Evolutionary conservation across 441 rosid genomes (phyloP), one percentile per base, ranked within the genome.

Genomic region (Aquilaria agallochum): DNA sequence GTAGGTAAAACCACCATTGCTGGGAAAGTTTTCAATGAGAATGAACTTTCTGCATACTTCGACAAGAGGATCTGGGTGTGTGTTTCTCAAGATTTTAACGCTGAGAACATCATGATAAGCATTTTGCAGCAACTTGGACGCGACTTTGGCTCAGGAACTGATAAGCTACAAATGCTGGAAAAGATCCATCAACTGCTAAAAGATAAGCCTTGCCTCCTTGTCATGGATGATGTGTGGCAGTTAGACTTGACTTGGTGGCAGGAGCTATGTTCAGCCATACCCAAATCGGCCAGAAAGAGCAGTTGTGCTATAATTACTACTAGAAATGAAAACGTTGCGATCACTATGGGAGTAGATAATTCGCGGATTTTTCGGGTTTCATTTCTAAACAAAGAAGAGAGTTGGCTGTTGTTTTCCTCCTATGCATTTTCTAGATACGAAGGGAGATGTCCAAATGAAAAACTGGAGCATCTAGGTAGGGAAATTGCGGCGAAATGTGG

Each of bases 1-100:
- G 34, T 78, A 30, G 82, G 82, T 0, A 78, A 78, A 63, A 78
- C 79, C 48, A 78, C 77, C 3, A 55, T 72, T 30, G 73, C 79
- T 10, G 74, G 64, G 59, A 74, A 69, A 55, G 31, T 78, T 42
- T 74, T 63, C 47, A 53, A 71, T 48, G 77, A 78, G 5, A 31
- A 4, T 1, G 67, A 74, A 5, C 58, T 72, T 2, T 54, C 44
- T 54, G 15, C 13, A 3, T 59, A 44, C 7, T 74, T 72, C 47
- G 70, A 74, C 34, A 64, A 58, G 53, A 73, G 32, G 59, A 50
- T 77, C 31, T 71, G 78, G 81, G 61, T 77, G 30, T 55, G 74
- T 3, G 55, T 65, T 34, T 77, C 76, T 56, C 78, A 74, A 46
- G 32, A 11, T 15, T 55, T 67, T 54, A 64, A 20, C 3, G 69